Evolutionary conservation across 1,139 yeast species (phyloP), one percentile per base, ranked within the genome.

Genomic region (Kurtzmaniella quercitrusa): DNA sequence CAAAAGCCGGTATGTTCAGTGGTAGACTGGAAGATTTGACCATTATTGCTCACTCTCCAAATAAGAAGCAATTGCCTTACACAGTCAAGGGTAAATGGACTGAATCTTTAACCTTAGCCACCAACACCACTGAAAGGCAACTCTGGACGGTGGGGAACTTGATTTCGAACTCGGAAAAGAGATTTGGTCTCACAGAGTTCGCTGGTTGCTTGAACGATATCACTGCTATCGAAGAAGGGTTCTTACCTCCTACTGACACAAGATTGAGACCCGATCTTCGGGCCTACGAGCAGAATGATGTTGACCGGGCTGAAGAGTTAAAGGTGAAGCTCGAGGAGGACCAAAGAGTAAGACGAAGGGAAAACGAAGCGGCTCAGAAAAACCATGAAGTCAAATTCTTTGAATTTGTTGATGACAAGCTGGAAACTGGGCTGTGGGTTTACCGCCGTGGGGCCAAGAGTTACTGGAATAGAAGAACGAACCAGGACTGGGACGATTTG

Each of bases 261-360:
- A 78, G 98, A 57, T 64, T 82, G 39, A 77, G 98, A 56, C 98
- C 97, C 0, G 98, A 93, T 62, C 79, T 89, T 57, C 68, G 77
- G 39, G 66, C 72, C 6, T 89, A 89, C 54, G 95, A 89, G 56
- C 58, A 73, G 18, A 94, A 94, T 2, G 66, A 80, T 17, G 65
- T 83, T 8, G 87, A 79, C 14, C 65, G 68, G 41, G 96, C 98
- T 0, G 97, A 91, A 58, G 55, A 51, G 1, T 53, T 79, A 49
- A 93, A 93, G 59, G 63, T 78, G 34, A 66, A 74, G 41, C 68
- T 91, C 33, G 98, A 93, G 60, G 91, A 85, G 56, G 69, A 67
- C 37, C 98, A 93, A 66, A 78, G 98, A 56, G 77, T 68, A 6
- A 77, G 96, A 57, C 78, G 98, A 53, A 79, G 76, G 55, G 73